Base-by-base conservation (phyloP, 768 basidiomycete genomes). In the Lactarius indigo region DNA sequence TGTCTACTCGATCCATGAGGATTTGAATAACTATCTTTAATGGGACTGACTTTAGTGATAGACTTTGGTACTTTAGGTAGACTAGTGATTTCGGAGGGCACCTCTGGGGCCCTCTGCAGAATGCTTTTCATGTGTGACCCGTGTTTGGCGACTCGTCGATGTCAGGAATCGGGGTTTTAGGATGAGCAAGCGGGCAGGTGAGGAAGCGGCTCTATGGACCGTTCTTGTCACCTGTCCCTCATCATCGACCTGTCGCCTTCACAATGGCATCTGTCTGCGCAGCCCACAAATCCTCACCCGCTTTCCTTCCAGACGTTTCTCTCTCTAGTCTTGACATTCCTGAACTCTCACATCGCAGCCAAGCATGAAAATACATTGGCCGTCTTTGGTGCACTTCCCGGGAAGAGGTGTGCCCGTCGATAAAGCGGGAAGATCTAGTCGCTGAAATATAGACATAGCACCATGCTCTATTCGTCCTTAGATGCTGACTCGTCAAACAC, bases 341-440 rank as follows among this genome's bases (percentile, higher is more conserved):
- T 96, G 73, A 98, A 99, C 74, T 86, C 94, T 3, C 95, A 98
- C 78, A 84, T 98, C 67, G 95, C 95, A 1, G 84, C 87, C 69
- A 87, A 89, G 70, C 90, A 95, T 78, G 95, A 96, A 75, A 99
- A 99, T 74, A 85, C 91, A 5, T 82, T 99, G 44, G 92, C 94
- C 7, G 91, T 98, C 63, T 96, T 94, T 74, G 96, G 87, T 9
- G 96, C 96, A 5, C 81, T 94, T 57, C 91, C 92, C 1, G 87
- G 86, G 26, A 88, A 88, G 76, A 94, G 92, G 93, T 92, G 5
- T 33, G 74, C 67, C n/a, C 57, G 8, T 42, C 4, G n/a, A 42
- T 60, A n/a, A 31, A 13, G 31, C 30, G 31, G 5, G 10, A 55
- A 2, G 20, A 50, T 54, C 59, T 30, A 26, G 37, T 15, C 20